phyloP scores from a whole-genome alignment of 768 basidiomycete species.

The Trichaptum fuscoviolaceum region DNA sequence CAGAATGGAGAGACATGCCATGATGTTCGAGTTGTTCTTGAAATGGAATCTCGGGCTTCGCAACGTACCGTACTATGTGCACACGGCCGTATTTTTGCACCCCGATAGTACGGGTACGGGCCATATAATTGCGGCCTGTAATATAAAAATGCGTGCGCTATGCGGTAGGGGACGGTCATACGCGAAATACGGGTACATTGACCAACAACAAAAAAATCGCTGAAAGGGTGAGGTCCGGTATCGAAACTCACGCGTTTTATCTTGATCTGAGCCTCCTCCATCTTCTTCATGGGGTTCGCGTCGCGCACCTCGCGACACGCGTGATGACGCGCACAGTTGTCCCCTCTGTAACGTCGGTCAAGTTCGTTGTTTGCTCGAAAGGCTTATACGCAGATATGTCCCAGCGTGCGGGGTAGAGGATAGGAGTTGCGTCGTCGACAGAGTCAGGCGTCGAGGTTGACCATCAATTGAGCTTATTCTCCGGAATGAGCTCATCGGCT shows the following conservation, averaged over 20 bases:
- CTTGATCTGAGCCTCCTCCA: conserved; percentile 91
- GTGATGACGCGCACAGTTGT: conserved; percentile 97
- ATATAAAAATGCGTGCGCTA: no score
- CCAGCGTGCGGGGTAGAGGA: not conserved
- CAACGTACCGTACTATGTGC: no score
- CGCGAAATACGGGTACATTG: no score
- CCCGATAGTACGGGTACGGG: no score
- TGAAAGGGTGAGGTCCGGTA: no score
- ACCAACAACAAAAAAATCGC: no score
- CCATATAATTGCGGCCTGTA: no score
- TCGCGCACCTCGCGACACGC: conserved; percentile 95
- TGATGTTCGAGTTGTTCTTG: no score
- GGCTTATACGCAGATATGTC: conserved; percentile 46
- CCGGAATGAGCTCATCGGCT: conserved; percentile 92
- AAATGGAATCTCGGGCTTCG: no score
- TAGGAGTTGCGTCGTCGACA: not conserved
- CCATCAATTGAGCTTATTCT: conserved; percentile 62
- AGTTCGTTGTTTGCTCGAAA: conserved; percentile 85
- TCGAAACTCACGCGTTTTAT: conserved; percentile 97
- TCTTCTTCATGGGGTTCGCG: conserved; percentile 94
- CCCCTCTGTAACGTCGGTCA: conserved; percentile 95
- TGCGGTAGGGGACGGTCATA: no score
- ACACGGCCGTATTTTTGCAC: no score
- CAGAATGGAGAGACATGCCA: no score
- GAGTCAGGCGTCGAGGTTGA: not conserved